These are phyloP conservation scores for Ophiorrhiza pumila DNA, from an alignment of 257 asterid species.

Conservation along the genomic window DNA sequence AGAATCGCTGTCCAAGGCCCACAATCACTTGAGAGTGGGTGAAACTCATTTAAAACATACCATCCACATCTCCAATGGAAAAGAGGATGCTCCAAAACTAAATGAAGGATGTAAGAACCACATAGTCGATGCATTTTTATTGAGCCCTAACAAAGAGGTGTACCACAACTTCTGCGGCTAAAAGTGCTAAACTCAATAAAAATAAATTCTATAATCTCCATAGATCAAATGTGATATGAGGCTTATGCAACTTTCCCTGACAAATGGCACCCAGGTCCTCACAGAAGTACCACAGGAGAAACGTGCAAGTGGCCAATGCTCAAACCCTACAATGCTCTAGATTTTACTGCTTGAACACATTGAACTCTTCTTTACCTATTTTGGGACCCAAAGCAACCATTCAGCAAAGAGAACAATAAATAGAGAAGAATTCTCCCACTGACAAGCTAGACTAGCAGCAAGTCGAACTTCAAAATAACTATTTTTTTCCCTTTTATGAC, in stretches of 20 bases:
- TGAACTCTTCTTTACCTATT: background rate
- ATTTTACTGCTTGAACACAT: background rate
- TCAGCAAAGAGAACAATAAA: background rate
- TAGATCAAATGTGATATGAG: background rate
- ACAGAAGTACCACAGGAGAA: background rate
- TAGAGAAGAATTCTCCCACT: background rate
- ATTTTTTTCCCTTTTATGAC: background rate
- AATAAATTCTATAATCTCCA: background rate
- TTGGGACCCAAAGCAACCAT: background rate
- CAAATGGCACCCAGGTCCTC: background rate
- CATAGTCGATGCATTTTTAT: no score
- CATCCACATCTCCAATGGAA: background rate
- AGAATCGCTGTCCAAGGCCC: background rate
- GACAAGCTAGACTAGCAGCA: background rate
- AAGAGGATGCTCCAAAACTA: background rate
- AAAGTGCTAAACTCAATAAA: background rate
- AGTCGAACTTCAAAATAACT: background rate
- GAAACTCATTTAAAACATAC: background rate
- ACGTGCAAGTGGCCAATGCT: background rate
- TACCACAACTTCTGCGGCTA: background rate
- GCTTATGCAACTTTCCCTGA: background rate
- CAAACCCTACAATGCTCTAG: background rate
- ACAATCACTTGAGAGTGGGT: background rate
- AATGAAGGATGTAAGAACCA: background rate
- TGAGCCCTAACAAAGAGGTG: no score